A percentile compares a stretch with the other conserved stretches of the same genome.
These are phyloP conservation scores for Populus nigra DNA, from an alignment of 345 rosid species.

Conservation along the genomic window DNA sequence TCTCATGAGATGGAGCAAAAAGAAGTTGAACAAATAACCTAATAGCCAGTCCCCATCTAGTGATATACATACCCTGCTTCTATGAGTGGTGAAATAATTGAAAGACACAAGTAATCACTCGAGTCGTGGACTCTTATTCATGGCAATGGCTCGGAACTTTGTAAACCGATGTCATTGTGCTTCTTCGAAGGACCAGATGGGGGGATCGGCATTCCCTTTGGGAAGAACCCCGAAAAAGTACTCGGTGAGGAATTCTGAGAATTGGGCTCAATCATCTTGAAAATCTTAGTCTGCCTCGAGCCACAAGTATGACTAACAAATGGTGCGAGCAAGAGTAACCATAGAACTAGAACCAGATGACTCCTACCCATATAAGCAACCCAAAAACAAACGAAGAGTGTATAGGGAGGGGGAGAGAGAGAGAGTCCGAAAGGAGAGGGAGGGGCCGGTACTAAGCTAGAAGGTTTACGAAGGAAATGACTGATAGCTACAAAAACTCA, in stretches of 20 bases:
- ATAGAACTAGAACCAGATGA: slow-evolving; percentile 7
- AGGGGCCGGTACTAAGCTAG: not conserved
- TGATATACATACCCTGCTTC: not conserved
- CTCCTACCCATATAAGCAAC: slow-evolving; percentile 31
- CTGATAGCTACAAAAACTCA: slow-evolving; percentile 2
- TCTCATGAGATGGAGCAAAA: not conserved
- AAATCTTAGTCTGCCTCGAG: slow-evolving; percentile 25
- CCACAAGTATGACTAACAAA: slow-evolving; percentile 19
- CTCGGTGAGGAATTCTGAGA: slow-evolving; percentile 25
- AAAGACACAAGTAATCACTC: not conserved
- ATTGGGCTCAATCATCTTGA: slow-evolving; percentile 29
- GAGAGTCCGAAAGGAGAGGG: not conserved
- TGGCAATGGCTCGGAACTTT: slow-evolving; percentile 35
- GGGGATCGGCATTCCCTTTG: slow-evolving; percentile 58
- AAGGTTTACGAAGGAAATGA: slow-evolving; percentile 5
- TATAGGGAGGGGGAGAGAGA: not conserved
- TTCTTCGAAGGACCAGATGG: slow-evolving; percentile 69
- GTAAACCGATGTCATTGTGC: slow-evolving; percentile 53
- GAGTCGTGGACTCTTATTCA: slow-evolving; percentile 22
- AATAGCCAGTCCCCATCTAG: not conserved
- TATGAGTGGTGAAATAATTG: not conserved
- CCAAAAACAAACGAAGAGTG: not conserved
- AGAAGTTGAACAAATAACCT: not conserved
- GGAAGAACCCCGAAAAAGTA: slow-evolving; percentile 45
- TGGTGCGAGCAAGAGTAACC: slow-evolving; percentile 17